These are phyloP conservation scores for Sindora glabra DNA, from an alignment of 306 rosid genomes.

Conservation along the genomic window DNA sequence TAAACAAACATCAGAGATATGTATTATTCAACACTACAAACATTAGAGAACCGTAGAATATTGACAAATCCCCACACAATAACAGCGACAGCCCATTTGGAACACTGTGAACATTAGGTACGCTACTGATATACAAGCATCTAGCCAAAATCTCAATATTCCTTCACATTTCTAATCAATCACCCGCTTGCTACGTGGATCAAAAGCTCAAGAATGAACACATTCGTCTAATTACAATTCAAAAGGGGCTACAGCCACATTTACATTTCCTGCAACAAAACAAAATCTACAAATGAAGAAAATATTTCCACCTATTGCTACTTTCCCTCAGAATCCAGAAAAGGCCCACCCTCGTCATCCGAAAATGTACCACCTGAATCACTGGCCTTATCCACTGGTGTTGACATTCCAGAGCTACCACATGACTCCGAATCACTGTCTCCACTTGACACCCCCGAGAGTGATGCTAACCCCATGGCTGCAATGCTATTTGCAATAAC, in stretches of 20 bases:
- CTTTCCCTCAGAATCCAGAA: conserved; percentile 26
- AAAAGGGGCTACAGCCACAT: conserved; percentile 20
- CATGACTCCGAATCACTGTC: conserved; percentile 17
- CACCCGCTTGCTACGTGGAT: too few species aligned
- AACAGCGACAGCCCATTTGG: too few species aligned
- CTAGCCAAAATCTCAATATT: too few species aligned
- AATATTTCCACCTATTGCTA: conserved; percentile 8
- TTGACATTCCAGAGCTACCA: conserved; percentile 12
- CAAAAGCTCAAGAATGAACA: too few species aligned
- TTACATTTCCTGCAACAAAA: conserved; percentile 27
- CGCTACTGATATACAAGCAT: too few species aligned
- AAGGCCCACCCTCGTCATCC: conserved; percentile 29
- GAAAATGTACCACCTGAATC: conserved; percentile 33
- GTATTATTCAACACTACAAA: too few species aligned
- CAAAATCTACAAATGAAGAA: conserved; percentile 11
- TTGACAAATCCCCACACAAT: too few species aligned
- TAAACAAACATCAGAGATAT: too few species aligned
- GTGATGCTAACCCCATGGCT: conserved; percentile 72
- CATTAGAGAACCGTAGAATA: too few species aligned
- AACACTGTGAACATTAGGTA: too few species aligned
- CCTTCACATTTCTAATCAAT: too few species aligned
- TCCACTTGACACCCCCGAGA: conserved; percentile 45
- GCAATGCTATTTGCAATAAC: conserved; percentile 74
- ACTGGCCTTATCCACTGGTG: conserved; percentile 23
- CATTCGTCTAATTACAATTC: conserved; percentile 39